Evolutionary conservation across 441 rosid species (phyloP).

Genomic region (Jatropha multifida): DNA sequence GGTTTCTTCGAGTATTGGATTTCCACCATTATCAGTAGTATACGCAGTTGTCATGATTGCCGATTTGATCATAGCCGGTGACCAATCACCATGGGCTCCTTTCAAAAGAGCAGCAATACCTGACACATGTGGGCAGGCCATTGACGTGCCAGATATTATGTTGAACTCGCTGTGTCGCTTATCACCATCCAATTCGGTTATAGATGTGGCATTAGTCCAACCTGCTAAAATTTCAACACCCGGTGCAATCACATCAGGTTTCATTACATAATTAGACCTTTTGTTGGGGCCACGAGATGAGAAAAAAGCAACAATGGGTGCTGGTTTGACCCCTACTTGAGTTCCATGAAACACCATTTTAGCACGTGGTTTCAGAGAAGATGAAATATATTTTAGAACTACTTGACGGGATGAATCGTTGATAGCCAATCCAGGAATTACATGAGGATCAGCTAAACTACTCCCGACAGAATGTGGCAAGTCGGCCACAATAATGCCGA

Average conservation of each 20-base stretch:
- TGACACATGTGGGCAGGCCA: constrained; percentile 38
- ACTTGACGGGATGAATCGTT: constrained; percentile 12
- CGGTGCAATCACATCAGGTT: constrained; percentile 44
- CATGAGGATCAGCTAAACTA: neutral
- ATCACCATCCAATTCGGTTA: constrained; percentile 14
- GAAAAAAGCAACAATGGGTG: constrained; percentile 34
- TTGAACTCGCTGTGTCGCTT: constrained; percentile 31
- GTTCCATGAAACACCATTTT: constrained; percentile 16
- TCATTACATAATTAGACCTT: constrained; percentile 21
- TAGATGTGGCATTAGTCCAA: constrained; percentile 24
- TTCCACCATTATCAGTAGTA: constrained; percentile 16
- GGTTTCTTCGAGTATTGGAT: constrained; percentile 5
- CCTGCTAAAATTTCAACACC: constrained; percentile 37
- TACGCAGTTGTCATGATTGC: constrained; percentile 40
- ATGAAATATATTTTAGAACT: constrained; percentile 20
- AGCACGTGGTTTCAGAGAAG: constrained; percentile 27
- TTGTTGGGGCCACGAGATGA: constrained; percentile 43
- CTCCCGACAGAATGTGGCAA: neutral
- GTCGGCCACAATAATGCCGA: constrained; percentile 26
- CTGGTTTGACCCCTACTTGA: constrained; percentile 25
- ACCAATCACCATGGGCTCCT: constrained; percentile 35
- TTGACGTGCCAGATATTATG: constrained; percentile 37
- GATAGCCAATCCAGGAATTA: constrained; percentile 27
- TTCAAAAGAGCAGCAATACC: constrained; percentile 35
- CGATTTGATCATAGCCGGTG: constrained; percentile 30